Percentiles rank a stretch among this genome's conserved stretches.
phyloP scores from a whole-genome alignment of 2,329 filamentous ascomycete species.

The Calcarisporium arbuscula region DNA sequence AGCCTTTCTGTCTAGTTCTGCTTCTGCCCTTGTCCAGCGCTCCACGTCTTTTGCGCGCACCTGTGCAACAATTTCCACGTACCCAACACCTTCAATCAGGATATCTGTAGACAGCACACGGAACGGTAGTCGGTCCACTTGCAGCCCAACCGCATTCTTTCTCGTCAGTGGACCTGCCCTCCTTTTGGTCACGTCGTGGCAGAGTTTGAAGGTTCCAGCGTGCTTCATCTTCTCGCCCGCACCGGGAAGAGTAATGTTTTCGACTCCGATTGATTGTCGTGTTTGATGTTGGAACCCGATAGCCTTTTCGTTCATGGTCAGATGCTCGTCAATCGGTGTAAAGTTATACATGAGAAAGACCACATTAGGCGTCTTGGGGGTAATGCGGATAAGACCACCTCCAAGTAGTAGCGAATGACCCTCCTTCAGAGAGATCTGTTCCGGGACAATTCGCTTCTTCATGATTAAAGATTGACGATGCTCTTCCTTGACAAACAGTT shows the following conservation, averaged over 20 bases:
- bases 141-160: constrained; percentile 54
- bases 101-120: constrained; percentile 75
- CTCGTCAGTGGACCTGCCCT: constrained; percentile 69
- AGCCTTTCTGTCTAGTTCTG: constrained; percentile 16
- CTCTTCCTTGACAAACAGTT: constrained; percentile 61
- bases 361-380: constrained; percentile 55
- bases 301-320: constrained; percentile 76
- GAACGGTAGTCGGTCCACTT: constrained; percentile 68
- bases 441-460: constrained; percentile 66
- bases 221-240: constrained; percentile 52
- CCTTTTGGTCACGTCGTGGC: constrained; percentile 75
- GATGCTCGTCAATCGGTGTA: constrained; percentile 68
- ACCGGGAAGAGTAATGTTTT: constrained; percentile 56
- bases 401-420: constrained; percentile 78
- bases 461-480: constrained; percentile 68
- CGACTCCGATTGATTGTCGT: constrained; percentile 48
- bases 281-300: constrained; percentile 62
- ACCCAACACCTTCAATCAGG: constrained; percentile 85
- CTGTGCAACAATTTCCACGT: constrained; percentile 84
- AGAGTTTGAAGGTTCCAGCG: constrained; percentile 69
- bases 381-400: constrained; percentile 76
- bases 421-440: constrained; percentile 66
- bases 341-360: constrained; percentile 82
- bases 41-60: constrained; percentile 52
- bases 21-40: constrained; percentile 7